Base-by-base conservation (phyloP, 2,329 filamentous ascomycete genomes). In the Trichoderma brevicompactum region DNA sequence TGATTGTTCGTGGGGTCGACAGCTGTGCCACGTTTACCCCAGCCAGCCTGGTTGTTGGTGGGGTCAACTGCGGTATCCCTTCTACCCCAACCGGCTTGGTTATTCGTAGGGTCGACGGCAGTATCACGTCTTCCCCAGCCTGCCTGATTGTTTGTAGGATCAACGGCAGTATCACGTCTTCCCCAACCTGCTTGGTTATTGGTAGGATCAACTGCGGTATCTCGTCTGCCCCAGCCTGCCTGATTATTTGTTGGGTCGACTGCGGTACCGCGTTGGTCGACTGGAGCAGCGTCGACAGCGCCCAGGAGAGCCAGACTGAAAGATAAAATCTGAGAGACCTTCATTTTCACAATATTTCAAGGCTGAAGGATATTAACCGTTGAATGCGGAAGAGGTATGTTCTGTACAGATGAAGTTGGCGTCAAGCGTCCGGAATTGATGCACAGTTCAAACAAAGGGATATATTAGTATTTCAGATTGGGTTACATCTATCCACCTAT, bases 211-310 rank as follows among this genome's bases (percentile, higher is more conserved):
- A 28, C 23, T 3, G 23, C 23, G 23, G 23, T 28, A 28, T 28
- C 23, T 5, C 23, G 23, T 28, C 23, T 28, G 23, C 23, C 23
- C 23, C 23, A 28, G 23, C 23, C 23, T 28, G 23, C 23, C 23
- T 28, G 23, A 28, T 28, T 28, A 5, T 28, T 28, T 28, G 23
- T 28, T 28, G 23, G 23, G 5, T 28, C 23, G 23, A 28, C 23
- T 28, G 23, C 23, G 23, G 23, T 28, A 28, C 23, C 34, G 7
- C 58, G 44, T 28, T 50, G 58, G 38, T 52, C 41, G 13, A 49
- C 32, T 36, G 60, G 60, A 3, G 49, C 50, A 32, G 60, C 60
- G 28, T 64, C 48, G 40, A 64, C 60, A 36, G 60, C 60, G 32
- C 50, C 50, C 2, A 64, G 50, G n/a, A 64, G 48, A 8, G 10